phyloP scores from a whole-genome alignment of 495 filamentous ascomycete genomes.

The Hyaloscypha variabilis region DNA sequence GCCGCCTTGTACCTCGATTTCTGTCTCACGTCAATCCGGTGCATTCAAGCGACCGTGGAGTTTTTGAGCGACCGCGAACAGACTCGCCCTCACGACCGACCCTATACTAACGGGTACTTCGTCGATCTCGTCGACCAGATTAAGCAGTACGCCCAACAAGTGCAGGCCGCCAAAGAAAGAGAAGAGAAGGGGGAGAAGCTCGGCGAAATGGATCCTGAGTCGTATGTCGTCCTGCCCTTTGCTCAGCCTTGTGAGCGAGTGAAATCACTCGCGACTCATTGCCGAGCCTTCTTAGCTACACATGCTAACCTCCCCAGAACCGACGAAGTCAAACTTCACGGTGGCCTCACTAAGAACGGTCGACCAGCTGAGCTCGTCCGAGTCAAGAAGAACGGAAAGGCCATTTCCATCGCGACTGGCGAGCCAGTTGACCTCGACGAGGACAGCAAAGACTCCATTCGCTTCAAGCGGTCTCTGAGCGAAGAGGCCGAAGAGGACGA shows the following conservation, averaged over 20 bases:
- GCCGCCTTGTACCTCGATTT: constrained; percentile 75
- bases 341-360: constrained; percentile 76
- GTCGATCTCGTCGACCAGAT: constrained; percentile 91
- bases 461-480: constrained; percentile 65
- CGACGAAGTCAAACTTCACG: constrained; percentile 71
- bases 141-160: constrained; percentile 65
- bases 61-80: constrained; percentile 80
- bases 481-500: constrained; percentile 68
- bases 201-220: constrained; percentile 53
- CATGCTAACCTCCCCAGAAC: constrained; percentile 53
- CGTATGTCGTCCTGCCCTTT: constrained; percentile 41
- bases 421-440: constrained; percentile 49
- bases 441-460: constrained; percentile 41
- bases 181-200: constrained; percentile 42
- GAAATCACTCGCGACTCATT: constrained; percentile 8
- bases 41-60: constrained; percentile 80
- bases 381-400: constrained; percentile 72
- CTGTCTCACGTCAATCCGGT: constrained; percentile 83
- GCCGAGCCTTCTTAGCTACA: not conserved
- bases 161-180: constrained; percentile 53
- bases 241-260: not conserved
- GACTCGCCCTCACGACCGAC: constrained; percentile 76
- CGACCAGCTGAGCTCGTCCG: constrained; percentile 78
- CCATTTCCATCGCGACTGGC: constrained; percentile 72
- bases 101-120: constrained; percentile 92